Evolutionary conservation across 805 yeast species (phyloP), one percentile per base, ranked within the genome.

Genomic region (Starmerella cellae): DNA sequence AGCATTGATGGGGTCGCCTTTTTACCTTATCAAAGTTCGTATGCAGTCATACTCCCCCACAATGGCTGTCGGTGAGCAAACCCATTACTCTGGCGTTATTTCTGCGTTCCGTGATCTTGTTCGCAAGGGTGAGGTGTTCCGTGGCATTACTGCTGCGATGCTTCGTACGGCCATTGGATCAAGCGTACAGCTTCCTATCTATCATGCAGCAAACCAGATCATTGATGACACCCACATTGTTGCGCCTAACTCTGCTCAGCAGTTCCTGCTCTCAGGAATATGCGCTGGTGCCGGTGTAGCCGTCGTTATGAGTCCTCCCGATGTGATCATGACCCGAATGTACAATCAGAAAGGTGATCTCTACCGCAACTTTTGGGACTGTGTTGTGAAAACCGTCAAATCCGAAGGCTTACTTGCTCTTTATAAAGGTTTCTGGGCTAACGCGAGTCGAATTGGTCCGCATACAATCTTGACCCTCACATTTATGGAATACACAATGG

Each of bases 281-380:
- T 64, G 71, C 49, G 78, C 95, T 6, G 98, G 98, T 35, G 59
- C 85, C 32, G 95, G 95, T 53, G 97, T 91, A 26, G 87, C 93
- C 39, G 68, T 87, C 18, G 94, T 83, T 26, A 88, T 91, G 96
- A 91, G 87, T 60, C 97, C 98, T 14, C 85, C 95, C 75, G 98
- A 91, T 62, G 97, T 91, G 35, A 72, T 91, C 40, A 68, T 91
- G 63, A 91, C 98, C 1, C 75, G 98, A 66, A 79, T 91, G 60
- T 91, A 88, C 64, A 91, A 91, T 63, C 97, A 91, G 61, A 82
- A 79, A 62, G 95, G 94, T 38, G 71, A 82, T 55, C 71, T 81
- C 41, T 91, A 91, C 64, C 70, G 66, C 39, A 94, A 94, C 9
- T 93, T 95, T 1, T 51, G 85, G 20, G 98, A 91, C 63, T 91